Percentiles rank a stretch among this genome's conserved stretches.
phyloP scores from a whole-genome alignment of 768 basidiomycete genomes.

The Mycena kentingensis region DNA sequence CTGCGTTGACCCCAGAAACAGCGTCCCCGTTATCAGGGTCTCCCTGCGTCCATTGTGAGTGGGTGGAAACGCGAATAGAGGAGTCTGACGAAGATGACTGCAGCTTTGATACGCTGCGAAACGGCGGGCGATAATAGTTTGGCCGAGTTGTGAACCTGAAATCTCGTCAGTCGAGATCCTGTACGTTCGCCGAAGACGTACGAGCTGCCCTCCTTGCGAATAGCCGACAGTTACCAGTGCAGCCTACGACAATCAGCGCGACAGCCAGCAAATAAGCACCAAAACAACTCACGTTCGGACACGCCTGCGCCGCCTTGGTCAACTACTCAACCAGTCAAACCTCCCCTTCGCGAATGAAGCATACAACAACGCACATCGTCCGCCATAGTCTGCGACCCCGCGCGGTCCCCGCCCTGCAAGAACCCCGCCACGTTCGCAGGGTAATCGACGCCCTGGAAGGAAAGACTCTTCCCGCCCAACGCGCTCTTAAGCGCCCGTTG shows the following conservation, averaged over 20 bases:
- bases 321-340: slow-evolving; percentile 6
- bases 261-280: background rate
- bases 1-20: slow-evolving; percentile 5
- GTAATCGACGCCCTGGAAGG: slow-evolving; percentile 25
- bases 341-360: background rate
- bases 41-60: background rate
- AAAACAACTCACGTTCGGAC: slow-evolving; percentile 15
- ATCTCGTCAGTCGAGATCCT: no score
- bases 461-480: slow-evolving; percentile 16
- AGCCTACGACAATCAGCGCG: slow-evolving; percentile 1
- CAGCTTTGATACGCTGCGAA: slow-evolving; percentile 20
- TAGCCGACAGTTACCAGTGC: slow-evolving; percentile 21
- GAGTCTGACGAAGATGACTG: slow-evolving; percentile 23
- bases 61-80: background rate
- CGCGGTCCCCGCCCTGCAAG: slow-evolving; percentile 22
- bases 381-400: slow-evolving; percentile 24
- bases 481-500: slow-evolving; percentile 17
- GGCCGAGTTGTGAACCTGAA: slow-evolving; percentile 25
- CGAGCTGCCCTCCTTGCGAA: slow-evolving; percentile 25
- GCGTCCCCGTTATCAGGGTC: slow-evolving; percentile 17
- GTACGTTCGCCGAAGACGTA: no score
- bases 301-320: slow-evolving; percentile 21
- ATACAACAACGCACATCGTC: slow-evolving; percentile 8
- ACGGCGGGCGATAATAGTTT: slow-evolving; percentile 17
- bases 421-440: slow-evolving; percentile 22